Evolutionary conservation across 768 basidiomycete species (phyloP), one percentile per base, ranked within the genome.

Genomic region (Mycena sanguinolenta): DNA sequence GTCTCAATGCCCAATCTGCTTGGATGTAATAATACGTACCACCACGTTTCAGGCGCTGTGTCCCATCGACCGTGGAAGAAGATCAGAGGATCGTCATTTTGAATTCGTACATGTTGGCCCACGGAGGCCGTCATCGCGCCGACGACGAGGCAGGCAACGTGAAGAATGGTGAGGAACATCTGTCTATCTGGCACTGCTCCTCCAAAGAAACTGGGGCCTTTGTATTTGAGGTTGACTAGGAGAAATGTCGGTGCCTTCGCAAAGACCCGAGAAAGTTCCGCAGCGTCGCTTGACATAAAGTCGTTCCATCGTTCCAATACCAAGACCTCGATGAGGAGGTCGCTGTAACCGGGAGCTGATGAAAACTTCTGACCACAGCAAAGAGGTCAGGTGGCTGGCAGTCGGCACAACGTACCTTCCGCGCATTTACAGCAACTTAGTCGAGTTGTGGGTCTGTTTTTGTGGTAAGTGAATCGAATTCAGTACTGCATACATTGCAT

Each of bases 21-120:
- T 17, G 28, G 39, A 17, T 8, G 36, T 38, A 19, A 58, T 44
- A 36, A 53, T 9, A 63, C 85, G 46, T 67, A 87, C 88, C 88
- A 89, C 86, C 87, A 90, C 5, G 87, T 88, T 54, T 87, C 87
- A 16, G 83, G 84, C n/a, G 83, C 81, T 0, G 74, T 59, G 70
- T 89, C 88, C 88, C 87, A 89, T 21, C 87, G 81, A 4, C 86
- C 87, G 67, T 88, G 85, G 70, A 80, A 85, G 69, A 80, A 83
- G 16, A 89, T 85, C 46, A 82, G 74, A 0, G 85, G 84, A 65
- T 88, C 66, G 58, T 80, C 70, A 64, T 84, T 78, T n/a, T 63
- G 73, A 30, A 87, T 67, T 23, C 34, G 19, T 49, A 53, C 36
- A 9, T 13, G 25, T 23, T 42, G 55, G 0, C 23, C 4, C 14